phyloP scores from a whole-genome alignment of 805 yeast genomes.

The Candida nitratophila region DNA sequence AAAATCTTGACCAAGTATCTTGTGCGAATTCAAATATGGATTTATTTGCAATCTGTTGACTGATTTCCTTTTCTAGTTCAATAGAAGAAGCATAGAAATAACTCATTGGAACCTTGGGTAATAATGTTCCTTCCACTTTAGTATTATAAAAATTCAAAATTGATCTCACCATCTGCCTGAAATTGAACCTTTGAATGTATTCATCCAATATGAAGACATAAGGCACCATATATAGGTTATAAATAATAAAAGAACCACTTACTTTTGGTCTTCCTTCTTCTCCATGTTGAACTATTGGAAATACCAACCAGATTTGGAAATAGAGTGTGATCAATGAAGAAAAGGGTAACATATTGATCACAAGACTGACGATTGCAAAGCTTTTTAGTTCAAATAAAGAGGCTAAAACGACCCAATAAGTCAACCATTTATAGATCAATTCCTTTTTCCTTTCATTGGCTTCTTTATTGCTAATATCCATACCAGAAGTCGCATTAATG shows the following conservation, averaged over 20 bases:
- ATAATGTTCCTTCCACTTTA: background rate
- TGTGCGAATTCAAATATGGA: background rate
- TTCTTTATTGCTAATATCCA: background rate
- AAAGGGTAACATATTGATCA: slow-evolving; percentile 49
- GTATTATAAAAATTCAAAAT: slow-evolving; percentile 2
- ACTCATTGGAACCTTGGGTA: slow-evolving; percentile 3
- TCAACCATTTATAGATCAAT: slow-evolving; percentile 28
- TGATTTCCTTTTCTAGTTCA: background rate
- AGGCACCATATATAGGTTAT: slow-evolving; percentile 5
- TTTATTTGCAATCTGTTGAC: background rate
- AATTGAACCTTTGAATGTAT: slow-evolving; percentile 5
- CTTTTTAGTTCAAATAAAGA: slow-evolving; percentile 18
- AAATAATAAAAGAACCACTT: slow-evolving; percentile 6
- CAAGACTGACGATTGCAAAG: slow-evolving; percentile 22
- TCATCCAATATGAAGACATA: background rate
- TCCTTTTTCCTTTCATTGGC: slow-evolving; percentile 1
- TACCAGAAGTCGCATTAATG: background rate
- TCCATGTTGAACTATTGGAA: slow-evolving; percentile 28
- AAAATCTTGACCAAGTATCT: background rate
- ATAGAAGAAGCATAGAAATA: background rate
- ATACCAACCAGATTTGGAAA: slow-evolving; percentile 54
- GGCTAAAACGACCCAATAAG: slow-evolving; percentile 64
- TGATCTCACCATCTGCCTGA: slow-evolving; percentile 6
- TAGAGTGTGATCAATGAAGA: slow-evolving; percentile 40
- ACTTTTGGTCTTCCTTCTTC: background rate